phyloP scores from a whole-genome alignment of 2,329 filamentous ascomycete genomes.

The Calonectria honghensis region DNA sequence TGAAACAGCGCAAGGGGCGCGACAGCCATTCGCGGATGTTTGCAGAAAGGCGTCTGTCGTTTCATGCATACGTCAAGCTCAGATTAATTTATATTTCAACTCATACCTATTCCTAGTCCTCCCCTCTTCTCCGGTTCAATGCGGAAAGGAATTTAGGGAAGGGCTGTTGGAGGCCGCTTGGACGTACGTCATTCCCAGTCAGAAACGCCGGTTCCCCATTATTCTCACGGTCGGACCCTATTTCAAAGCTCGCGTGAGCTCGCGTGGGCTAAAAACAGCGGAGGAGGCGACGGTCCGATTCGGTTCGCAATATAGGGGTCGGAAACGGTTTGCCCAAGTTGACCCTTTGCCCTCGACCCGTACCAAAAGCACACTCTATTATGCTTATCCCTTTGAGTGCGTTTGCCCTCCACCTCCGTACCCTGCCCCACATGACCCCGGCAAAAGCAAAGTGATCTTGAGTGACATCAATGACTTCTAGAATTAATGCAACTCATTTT shows the following conservation, averaged over 20 bases:
- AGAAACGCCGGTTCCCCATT: neutral
- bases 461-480: too few species aligned
- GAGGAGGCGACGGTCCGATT: neutral
- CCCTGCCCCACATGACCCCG: too few species aligned
- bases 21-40: neutral
- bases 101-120: neutral
- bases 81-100: neutral
- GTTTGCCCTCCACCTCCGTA: too few species aligned
- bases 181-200: neutral
- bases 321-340: neutral
- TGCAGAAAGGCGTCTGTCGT: neutral
- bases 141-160: neutral
- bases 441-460: too few species aligned
- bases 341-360: neutral
- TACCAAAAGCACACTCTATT: neutral
- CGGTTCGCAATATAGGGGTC: neutral
- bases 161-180: neutral
- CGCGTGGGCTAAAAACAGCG: neutral
- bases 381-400: neutral
- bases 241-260: neutral
- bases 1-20: neutral
- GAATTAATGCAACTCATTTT: too few species aligned
- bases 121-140: neutral
- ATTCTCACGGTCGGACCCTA: neutral
- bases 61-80: neutral